These are phyloP conservation scores for Sphaerulina musiva DNA, from an alignment of 2,329 filamentous ascomycete species.

Conservation along the genomic window DNA sequence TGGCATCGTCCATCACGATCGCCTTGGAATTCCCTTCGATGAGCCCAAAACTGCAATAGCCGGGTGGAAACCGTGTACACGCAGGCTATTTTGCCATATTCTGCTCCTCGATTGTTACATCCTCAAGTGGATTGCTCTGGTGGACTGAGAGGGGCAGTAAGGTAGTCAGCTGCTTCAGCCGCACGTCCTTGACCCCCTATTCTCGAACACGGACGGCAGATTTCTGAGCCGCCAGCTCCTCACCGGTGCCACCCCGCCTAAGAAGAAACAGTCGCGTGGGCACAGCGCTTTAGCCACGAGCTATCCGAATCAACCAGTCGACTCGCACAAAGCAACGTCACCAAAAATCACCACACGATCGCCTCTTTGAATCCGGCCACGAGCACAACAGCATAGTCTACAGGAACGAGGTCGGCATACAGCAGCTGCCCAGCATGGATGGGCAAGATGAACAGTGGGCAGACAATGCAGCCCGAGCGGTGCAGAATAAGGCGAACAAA, in stretches of 20 bases:
- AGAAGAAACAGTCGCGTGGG: slow-evolving; percentile 7
- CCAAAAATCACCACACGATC: background rate
- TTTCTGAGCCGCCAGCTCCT: slow-evolving; percentile 2
- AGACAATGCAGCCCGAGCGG: slow-evolving; percentile 85
- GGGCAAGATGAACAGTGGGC: slow-evolving; percentile 46
- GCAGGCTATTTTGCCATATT: background rate
- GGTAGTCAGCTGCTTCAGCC: background rate
- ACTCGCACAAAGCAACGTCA: background rate
- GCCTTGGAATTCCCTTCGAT: background rate
- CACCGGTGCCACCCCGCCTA: slow-evolving; percentile 8
- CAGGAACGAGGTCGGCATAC: background rate
- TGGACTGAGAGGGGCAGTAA: background rate
- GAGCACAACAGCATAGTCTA: background rate
- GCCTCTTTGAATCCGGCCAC: background rate
- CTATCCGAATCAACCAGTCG: background rate
- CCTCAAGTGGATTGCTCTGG: background rate
- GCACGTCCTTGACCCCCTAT: slow-evolving; percentile 1
- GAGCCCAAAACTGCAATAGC: background rate
- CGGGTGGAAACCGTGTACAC: slow-evolving; percentile 1
- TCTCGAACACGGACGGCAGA: background rate
- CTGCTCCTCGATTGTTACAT: background rate
- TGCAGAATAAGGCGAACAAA: slow-evolving; percentile 72
- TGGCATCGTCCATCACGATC: no score
- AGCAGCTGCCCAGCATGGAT: slow-evolving; percentile 28
- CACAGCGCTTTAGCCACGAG: slow-evolving; percentile 13